phyloP scores from a whole-genome alignment of 2,329 filamentous ascomycete species.

The Pseudocercospora crystallina region DNA sequence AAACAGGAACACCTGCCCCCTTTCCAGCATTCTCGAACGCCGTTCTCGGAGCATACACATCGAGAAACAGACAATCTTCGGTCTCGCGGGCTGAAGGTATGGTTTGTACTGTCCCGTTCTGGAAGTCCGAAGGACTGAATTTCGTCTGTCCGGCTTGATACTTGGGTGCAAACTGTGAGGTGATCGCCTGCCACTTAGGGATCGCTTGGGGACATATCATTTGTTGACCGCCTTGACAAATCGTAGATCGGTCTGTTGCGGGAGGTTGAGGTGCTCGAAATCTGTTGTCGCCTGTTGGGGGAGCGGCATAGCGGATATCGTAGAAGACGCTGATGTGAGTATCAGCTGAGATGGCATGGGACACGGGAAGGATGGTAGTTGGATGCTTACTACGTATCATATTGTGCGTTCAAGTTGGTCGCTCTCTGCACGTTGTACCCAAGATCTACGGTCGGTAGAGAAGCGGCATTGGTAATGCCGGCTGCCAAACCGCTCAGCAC shows the following conservation, averaged over 20 bases:
- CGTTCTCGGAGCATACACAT: conserved; percentile 56
- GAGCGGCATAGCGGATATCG: conserved; percentile 58
- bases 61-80: conserved; percentile 67
- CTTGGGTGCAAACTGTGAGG: conserved; percentile 35
- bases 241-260: conserved; percentile 42
- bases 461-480: neutral
- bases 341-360: neutral
- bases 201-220: conserved; percentile 47
- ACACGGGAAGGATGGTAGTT: neutral
- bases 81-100: conserved; percentile 31
- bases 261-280: conserved; percentile 48
- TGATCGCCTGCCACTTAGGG: conserved; percentile 46
- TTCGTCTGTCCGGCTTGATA: conserved; percentile 22
- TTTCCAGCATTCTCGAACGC: conserved; percentile 36
- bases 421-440: conserved; percentile 56
- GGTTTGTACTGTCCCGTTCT: conserved; percentile 19
- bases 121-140: conserved; percentile 20
- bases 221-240: conserved; percentile 48
- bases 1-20: conserved; percentile 39
- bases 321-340: conserved; percentile 50
- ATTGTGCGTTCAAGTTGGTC: conserved; percentile 41
- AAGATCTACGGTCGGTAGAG: conserved; percentile 52
- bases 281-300: conserved; percentile 52
- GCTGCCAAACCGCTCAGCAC: neutral
- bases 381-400: conserved; percentile 19